phyloP scores from a whole-genome alignment of 192 early-diverging fungal species.

The Entomortierella parvispora region DNA sequence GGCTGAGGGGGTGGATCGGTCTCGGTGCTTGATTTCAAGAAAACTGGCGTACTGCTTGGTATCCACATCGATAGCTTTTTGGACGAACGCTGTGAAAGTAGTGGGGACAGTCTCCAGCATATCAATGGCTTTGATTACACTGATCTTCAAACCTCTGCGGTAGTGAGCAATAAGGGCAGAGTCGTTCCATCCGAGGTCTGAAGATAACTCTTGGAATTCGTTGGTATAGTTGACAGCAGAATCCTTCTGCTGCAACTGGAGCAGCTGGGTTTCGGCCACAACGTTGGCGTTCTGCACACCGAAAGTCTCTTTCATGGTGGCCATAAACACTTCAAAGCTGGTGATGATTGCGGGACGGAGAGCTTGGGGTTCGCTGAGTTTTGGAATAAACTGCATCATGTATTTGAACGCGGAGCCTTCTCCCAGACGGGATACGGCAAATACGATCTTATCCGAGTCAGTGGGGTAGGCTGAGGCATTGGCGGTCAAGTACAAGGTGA shows the following conservation, averaged over 20 bases:
- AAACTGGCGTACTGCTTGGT: no score
- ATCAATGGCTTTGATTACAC: not conserved
- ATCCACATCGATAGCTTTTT: no score
- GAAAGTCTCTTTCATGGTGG: constrained; percentile 2
- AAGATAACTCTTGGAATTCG: not conserved
- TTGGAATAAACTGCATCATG: constrained; percentile 2
- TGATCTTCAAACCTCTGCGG: not conserved
- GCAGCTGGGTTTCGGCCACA: not conserved
- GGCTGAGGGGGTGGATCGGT: no score
- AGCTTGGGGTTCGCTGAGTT: not conserved
- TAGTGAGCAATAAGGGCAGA: not conserved
- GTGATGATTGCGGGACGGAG: not conserved
- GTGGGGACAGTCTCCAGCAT: not conserved
- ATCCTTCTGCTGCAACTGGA: not conserved
- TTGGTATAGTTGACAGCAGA: not conserved
- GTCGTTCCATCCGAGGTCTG: not conserved
- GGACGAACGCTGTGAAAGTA: not conserved
- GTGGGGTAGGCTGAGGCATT: not conserved
- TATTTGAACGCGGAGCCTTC: constrained; percentile 13
- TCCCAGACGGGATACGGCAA: constrained; percentile 11
- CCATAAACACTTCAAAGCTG: not conserved
- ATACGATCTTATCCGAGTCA: constrained; percentile 1
- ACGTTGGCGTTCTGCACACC: constrained; percentile 3
- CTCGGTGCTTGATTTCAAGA: no score
- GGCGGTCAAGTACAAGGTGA: not conserved